phyloP scores from a whole-genome alignment of 2,329 filamentous ascomycete species.

The Apiospora malaysiana region DNA sequence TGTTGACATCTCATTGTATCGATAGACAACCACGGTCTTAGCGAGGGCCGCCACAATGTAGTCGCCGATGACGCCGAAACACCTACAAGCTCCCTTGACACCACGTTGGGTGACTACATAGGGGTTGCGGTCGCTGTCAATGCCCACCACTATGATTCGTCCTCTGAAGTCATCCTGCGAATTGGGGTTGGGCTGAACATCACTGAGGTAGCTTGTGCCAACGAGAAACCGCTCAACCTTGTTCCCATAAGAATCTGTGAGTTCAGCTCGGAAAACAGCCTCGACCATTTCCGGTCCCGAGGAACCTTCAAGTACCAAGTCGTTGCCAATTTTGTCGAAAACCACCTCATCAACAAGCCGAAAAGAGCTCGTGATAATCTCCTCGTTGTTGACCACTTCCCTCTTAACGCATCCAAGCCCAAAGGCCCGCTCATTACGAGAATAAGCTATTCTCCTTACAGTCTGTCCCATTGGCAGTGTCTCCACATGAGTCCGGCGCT shows the following conservation, averaged over 20 bases:
- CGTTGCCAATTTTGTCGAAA: slow-evolving; percentile 77
- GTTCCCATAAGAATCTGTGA: slow-evolving; percentile 63
- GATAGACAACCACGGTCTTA: slow-evolving; percentile 76
- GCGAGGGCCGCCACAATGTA: slow-evolving; percentile 86
- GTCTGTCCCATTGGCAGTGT: slow-evolving; percentile 80
- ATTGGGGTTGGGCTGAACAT: slow-evolving; percentile 54
- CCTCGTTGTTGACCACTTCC: slow-evolving; percentile 71
- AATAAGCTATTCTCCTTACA: slow-evolving; percentile 86
- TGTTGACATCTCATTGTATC: slow-evolving; percentile 61
- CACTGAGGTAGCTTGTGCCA: slow-evolving; percentile 79
- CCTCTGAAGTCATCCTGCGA: slow-evolving; percentile 64
- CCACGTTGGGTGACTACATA: slow-evolving; percentile 73
- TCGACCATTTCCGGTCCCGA: slow-evolving; percentile 76
- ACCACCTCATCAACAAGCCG: slow-evolving; percentile 89
- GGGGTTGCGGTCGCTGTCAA: slow-evolving; percentile 75
- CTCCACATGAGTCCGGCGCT: slow-evolving; percentile 87
- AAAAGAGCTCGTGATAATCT: slow-evolving; percentile 80
- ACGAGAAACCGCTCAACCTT: slow-evolving; percentile 83
- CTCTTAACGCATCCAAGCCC: slow-evolving; percentile 85
- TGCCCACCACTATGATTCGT: slow-evolving; percentile 83
- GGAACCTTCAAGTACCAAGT: slow-evolving; percentile 63
- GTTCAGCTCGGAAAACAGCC: slow-evolving; percentile 77
- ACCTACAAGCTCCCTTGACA: slow-evolving; percentile 81
- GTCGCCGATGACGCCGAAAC: slow-evolving; percentile 74
- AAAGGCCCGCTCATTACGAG: slow-evolving; percentile 77